Evolutionary conservation across 371 early-diverging fungal species (phyloP).

Genomic region (Mucor piriformis): DNA sequence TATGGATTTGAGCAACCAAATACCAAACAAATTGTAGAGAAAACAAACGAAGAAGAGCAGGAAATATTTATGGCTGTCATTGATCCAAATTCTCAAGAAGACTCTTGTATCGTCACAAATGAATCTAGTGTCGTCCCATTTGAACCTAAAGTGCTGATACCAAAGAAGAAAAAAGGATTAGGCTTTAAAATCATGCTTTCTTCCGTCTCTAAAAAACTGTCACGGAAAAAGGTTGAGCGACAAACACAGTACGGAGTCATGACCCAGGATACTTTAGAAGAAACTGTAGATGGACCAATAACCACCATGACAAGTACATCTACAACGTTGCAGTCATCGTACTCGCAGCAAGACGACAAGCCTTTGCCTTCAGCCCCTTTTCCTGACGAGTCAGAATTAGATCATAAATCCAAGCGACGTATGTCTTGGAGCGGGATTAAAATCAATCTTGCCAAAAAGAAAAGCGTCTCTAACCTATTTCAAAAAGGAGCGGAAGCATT

Average conservation of each 20-base stretch:
- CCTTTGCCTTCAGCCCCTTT: background rate
- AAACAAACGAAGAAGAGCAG: conserved; percentile 35
- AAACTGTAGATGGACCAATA: conserved; percentile 23
- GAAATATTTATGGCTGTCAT: conserved; percentile 46
- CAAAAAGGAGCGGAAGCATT: conserved; percentile 23
- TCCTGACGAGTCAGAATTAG: conserved; percentile 7
- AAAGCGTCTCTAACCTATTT: conserved; percentile 26
- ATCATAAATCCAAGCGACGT: conserved; percentile 14
- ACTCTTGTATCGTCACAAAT: background rate
- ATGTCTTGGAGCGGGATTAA: conserved; percentile 32
- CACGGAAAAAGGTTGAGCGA: conserved; percentile 45
- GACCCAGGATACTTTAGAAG: conserved; percentile 3
- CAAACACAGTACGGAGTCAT: conserved; percentile 29
- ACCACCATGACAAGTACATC: conserved; percentile 34
- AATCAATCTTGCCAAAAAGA: conserved; percentile 18
- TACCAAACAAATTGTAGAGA: conserved; percentile 39
- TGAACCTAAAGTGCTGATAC: background rate
- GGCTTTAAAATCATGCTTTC: conserved; percentile 49
- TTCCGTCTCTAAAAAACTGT: conserved; percentile 54
- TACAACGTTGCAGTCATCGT: conserved; percentile 21
- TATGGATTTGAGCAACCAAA: conserved; percentile 13
- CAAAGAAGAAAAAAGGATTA: background rate
- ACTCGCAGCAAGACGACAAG: background rate
- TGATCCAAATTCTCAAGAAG: conserved; percentile 7
- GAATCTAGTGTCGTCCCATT: too few relatives aligned